Conservation (phyloP, 176 grass and related monocot species). For the Aegilops tauschii region DNA sequence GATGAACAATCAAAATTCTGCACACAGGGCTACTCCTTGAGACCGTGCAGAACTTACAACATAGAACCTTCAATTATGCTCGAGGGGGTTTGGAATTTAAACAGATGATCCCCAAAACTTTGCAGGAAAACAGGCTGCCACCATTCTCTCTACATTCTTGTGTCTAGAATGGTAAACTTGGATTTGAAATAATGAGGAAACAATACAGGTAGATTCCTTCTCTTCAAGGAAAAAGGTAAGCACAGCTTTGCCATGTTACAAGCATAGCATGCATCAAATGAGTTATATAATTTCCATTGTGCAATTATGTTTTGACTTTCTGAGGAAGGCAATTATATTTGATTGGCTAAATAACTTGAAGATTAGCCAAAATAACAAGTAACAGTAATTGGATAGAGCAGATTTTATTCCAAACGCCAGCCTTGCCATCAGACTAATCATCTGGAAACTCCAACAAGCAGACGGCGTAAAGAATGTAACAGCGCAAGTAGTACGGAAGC, state of each 20-base stretch:
- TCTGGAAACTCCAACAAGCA: neutral
- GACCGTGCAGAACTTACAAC: neutral
- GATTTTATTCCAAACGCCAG: neutral
- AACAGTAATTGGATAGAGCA: neutral
- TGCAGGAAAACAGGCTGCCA: neutral
- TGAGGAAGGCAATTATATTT: neutral
- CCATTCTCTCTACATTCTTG: neutral
- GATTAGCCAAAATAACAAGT: neutral
- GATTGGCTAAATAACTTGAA: neutral
- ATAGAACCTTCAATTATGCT: neutral
- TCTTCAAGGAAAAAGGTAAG: neutral
- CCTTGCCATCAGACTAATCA: constrained; percentile 8
- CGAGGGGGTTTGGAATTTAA: neutral
- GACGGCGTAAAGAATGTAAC: neutral
- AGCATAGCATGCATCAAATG: neutral
- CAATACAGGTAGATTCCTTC: neutral
- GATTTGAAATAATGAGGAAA: neutral
- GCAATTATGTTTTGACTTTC: neutral
- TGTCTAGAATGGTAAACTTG: neutral
- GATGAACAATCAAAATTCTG: neutral
- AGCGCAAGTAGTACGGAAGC: neutral
- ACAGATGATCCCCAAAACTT: neutral
- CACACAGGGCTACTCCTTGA: neutral
- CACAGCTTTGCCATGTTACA: neutral
- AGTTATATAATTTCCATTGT: neutral